Conservation (phyloP, 306 rosid species). For the Vachellia pachyceras region DNA sequence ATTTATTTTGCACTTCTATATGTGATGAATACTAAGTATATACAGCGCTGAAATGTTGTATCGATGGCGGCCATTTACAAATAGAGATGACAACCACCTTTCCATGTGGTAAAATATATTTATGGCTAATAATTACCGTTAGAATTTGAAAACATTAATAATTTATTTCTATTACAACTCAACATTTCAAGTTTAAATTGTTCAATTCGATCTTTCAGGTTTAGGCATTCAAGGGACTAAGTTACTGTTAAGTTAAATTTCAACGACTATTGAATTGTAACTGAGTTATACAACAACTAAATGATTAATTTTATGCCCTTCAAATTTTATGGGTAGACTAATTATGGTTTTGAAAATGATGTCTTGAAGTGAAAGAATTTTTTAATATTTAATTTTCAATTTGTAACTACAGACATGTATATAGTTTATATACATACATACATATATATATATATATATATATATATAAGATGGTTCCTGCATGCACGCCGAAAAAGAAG, state of each 20-base stretch:
- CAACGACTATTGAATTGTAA: neutral
- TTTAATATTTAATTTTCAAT: neutral
- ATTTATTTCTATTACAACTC: no score
- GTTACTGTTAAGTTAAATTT: neutral
- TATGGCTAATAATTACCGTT: no score
- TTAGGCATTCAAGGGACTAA: neutral
- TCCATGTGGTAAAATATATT: no score
- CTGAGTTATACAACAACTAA: no score
- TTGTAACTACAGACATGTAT: neutral
- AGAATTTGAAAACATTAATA: no score
- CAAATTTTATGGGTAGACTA: neutral
- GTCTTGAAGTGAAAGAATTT: neutral
- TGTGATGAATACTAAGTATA: neutral
- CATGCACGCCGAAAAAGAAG: conserved; percentile 45
- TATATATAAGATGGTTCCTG: neutral
- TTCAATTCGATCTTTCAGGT: neutral
- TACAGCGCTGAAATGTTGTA: neutral
- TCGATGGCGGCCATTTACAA: neutral
- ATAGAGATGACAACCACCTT: no score
- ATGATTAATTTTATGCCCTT: neutral
- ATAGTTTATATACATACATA: no score
- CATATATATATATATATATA: no score
- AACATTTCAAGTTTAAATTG: no score
- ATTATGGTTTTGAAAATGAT: neutral
- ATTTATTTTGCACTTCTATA: neutral